These are phyloP conservation scores for Colletotrichum sublineola DNA, from an alignment of 2,329 filamentous ascomycete genomes.

Conservation along the genomic window DNA sequence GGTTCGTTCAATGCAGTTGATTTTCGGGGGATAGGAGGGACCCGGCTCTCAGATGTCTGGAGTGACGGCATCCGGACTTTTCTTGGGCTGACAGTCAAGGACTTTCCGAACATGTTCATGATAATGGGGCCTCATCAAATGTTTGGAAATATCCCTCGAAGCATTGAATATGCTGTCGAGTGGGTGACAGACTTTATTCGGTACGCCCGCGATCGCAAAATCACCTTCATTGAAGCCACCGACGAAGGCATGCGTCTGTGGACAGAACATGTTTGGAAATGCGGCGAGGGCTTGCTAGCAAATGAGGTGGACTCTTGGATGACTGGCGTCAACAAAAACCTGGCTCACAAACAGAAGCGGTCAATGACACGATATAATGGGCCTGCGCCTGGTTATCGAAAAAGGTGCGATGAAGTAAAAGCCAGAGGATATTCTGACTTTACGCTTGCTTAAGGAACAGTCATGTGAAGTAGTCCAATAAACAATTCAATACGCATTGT, in stretches of 20 bases:
- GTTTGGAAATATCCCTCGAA: conserved; percentile 58
- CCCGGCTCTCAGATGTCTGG: conserved; percentile 51
- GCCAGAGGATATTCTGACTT: conserved; percentile 33
- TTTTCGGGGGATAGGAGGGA: conserved; percentile 49
- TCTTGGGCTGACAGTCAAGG: conserved; percentile 57
- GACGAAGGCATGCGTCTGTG: conserved; percentile 55
- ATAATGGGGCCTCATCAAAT: conserved; percentile 59
- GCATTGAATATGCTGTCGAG: conserved; percentile 57
- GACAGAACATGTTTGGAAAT: conserved; percentile 63
- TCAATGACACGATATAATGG: conserved; percentile 63
- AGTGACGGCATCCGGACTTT: conserved; percentile 52
- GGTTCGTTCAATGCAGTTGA: conserved; percentile 51
- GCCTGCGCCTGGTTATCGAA: conserved; percentile 58
- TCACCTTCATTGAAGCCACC: conserved; percentile 56
- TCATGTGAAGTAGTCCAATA: neutral
- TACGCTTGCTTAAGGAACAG: neutral
- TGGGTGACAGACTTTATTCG: conserved; percentile 54
- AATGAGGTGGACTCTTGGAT: conserved; percentile 68
- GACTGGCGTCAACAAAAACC: conserved; percentile 67
- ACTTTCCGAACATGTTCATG: conserved; percentile 64
- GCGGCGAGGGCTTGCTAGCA: conserved; percentile 58
- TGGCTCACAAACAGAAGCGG: conserved; percentile 60
- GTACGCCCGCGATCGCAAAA: conserved; percentile 49
- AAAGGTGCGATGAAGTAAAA: conserved; percentile 53
- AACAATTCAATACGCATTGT: neutral